These are phyloP conservation scores for Quercus rubra DNA, from an alignment of 306 rosid species.

Conservation along the genomic window DNA sequence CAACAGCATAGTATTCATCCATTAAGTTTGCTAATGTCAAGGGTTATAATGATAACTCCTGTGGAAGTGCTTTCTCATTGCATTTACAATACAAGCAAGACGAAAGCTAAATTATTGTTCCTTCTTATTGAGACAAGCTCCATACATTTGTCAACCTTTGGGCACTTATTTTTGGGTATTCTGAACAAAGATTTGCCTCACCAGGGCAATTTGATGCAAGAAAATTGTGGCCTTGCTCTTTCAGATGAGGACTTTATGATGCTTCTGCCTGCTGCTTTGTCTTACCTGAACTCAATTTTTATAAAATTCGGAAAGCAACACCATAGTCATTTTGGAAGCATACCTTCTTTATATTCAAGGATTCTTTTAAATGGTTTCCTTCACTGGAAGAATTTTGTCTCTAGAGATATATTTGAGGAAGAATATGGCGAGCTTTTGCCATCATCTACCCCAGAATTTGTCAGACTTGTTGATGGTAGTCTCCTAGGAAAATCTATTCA, in stretches of 20 bases:
- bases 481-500: conserved; percentile 74
- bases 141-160: conserved; percentile 70
- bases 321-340: conserved; percentile 28
- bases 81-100: conserved; percentile 38
- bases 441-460: conserved; percentile 54
- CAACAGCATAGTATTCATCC: conserved; percentile 51
- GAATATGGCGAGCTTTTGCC: conserved; percentile 59
- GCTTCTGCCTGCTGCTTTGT: conserved; percentile 71
- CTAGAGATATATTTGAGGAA: conserved; percentile 58
- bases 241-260: conserved; percentile 62
- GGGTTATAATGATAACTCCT: conserved; percentile 56
- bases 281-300: conserved; percentile 47
- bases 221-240: conserved; percentile 28
- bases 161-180: conserved; percentile 50
- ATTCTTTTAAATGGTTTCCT: conserved; percentile 64
- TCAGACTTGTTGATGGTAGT: conserved; percentile 49
- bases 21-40: conserved; percentile 47
- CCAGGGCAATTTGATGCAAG: conserved; percentile 26
- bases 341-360: conserved; percentile 53
- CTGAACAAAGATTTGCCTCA: conserved; percentile 35
- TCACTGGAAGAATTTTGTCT: conserved; percentile 66
- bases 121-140: conserved; percentile 66
- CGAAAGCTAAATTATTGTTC: conserved; percentile 61
- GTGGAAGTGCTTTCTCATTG: conserved; percentile 52
- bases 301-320: conserved; percentile 45